phyloP scores from a whole-genome alignment of 371 early-diverging fungal species.

The Apophysomyces sp. region DNA sequence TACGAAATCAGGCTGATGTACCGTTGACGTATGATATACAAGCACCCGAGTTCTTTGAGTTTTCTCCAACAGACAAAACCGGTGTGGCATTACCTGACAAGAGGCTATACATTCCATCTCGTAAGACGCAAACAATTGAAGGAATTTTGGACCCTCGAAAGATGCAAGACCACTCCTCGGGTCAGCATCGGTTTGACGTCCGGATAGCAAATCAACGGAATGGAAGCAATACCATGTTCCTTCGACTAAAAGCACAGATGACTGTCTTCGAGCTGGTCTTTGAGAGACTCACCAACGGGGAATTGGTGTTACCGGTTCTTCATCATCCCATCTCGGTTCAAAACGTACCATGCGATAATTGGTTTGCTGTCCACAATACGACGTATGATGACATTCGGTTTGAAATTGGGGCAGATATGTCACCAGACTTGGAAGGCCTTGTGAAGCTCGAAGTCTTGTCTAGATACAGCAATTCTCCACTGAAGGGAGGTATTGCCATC shows the following conservation, averaged over 20 bases:
- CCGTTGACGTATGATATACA: slow-evolving; percentile 63
- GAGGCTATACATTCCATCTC: slow-evolving; percentile 31
- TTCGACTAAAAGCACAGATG: slow-evolving; percentile 58
- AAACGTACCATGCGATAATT: slow-evolving; percentile 71
- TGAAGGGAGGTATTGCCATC: slow-evolving; percentile 70
- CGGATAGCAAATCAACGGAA: slow-evolving; percentile 67
- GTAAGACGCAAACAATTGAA: slow-evolving; percentile 40
- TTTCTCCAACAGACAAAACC: slow-evolving; percentile 24
- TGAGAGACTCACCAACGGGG: slow-evolving; percentile 69
- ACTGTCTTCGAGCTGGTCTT: slow-evolving; percentile 78
- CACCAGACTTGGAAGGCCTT: slow-evolving; percentile 59
- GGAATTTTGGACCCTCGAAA: slow-evolving; percentile 61
- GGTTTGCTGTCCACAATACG: slow-evolving; percentile 81
- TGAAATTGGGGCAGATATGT: slow-evolving; percentile 68
- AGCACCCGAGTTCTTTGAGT: slow-evolving; percentile 48
- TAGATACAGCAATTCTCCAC: slow-evolving; percentile 82
- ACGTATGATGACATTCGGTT: slow-evolving; percentile 78
- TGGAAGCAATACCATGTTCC: slow-evolving; percentile 54
- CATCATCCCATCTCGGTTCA: slow-evolving; percentile 62
- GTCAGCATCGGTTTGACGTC: slow-evolving; percentile 50
- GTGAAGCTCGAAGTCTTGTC: slow-evolving; percentile 76
- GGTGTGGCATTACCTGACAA: slow-evolving; percentile 14
- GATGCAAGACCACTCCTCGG: slow-evolving; percentile 55
- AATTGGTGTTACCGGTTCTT: slow-evolving; percentile 71
- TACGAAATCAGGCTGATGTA: slow-evolving; percentile 67